A percentile compares a stretch with the other conserved stretches of the same genome.
Evolutionary conservation across 176 grass and related monocot species (phyloP).

Genomic region (Oryza coarctata): DNA sequence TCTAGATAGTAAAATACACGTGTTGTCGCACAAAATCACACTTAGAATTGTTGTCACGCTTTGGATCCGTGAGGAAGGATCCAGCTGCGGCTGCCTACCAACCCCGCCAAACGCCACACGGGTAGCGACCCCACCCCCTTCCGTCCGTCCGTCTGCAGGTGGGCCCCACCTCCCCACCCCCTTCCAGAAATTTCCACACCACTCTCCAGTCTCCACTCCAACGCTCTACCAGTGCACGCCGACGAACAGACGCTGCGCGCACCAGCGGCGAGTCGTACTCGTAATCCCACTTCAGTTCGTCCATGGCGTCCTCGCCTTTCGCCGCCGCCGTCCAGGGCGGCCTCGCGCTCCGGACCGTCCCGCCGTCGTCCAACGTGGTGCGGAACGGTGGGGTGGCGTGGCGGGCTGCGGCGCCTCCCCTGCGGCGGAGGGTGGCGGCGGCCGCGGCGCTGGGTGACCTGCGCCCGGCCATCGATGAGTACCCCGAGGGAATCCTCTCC

Average conservation of each 20-base stretch:
- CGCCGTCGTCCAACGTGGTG: background rate
- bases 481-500: slow-evolving; percentile 74
- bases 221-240: background rate
- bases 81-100: no score
- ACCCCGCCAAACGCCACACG: background rate
- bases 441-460: slow-evolving; percentile 39
- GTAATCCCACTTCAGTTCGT: background rate
- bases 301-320: slow-evolving; percentile 15
- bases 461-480: slow-evolving; percentile 64
- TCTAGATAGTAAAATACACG: no score
- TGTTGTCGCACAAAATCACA: no score
- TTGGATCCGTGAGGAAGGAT: no score
- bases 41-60: no score
- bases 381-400: background rate
- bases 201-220: background rate
- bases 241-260: background rate
- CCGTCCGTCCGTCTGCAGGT: background rate
- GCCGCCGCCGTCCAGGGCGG: background rate
- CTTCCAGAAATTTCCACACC: slow-evolving; percentile 4
- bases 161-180: background rate
- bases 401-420: background rate
- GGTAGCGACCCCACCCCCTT: background rate
- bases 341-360: background rate
- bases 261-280: background rate
- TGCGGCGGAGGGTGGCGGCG: background rate